Base-by-base conservation (phyloP, 441 rosid species). In the Populus hybrid region DNA sequence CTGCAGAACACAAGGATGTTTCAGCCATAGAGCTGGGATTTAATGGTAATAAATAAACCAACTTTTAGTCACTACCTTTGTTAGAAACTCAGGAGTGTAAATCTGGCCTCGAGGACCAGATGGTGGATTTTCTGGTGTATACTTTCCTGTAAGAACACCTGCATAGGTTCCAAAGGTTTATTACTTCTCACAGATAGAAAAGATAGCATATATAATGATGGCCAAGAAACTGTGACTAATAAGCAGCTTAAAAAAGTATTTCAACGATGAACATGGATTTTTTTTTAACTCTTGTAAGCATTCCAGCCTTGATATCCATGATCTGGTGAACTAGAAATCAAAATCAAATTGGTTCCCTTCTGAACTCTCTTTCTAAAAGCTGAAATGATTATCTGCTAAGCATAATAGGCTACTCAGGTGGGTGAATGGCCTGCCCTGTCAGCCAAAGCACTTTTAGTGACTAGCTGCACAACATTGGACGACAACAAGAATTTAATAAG, bases 121-220 rank as follows among this genome's bases (percentile, higher is more conserved):
- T 38, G 97, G 98, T 72, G 92, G 92, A 79, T 91, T 95, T 79
- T 90, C 89, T 76, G 97, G 95, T 23, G 92, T 92, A 83, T 94
- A 95, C 81, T 95, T 95, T 80, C 99, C 99, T 2, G 99, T 95
- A 16, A 95, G 92, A 83, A 86, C 92, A 79, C 98, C 97, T 95
- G 87, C 68, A 69, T 34, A 81, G 69, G 57, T 76, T 76, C 61
- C 10, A 54, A 72, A 38, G 42, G 24, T 59, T 54, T n/a, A 66
- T 20, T 12, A 10, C 1, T 16, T n/a, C 20, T 68, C 5, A 40
- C 32, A 1, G 16, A 35, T 8, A 50, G 20, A 40, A 23, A 69
- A 59, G 34, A 9, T 26, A 18, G 2, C 50, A 40, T 14, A 65
- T 12, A 23, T 6, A 24, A 46, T 16, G 3, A 34, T 10, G 4